These are phyloP conservation scores for Cladosporium cucumerinum DNA, from an alignment of 2,329 filamentous ascomycete species.

Conservation along the genomic window DNA sequence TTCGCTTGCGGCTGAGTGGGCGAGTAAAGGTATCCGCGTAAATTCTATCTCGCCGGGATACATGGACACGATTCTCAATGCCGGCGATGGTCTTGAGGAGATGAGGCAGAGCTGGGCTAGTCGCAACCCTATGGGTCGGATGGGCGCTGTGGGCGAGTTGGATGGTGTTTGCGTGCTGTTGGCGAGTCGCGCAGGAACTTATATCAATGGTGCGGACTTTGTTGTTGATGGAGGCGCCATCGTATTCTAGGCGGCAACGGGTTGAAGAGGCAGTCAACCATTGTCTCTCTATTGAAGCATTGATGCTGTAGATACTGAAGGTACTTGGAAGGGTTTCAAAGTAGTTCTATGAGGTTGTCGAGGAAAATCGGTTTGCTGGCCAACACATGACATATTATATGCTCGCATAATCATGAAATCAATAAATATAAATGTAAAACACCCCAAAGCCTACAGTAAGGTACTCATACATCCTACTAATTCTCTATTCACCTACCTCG, in stretches of 20 bases:
- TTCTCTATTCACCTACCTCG: not conserved
- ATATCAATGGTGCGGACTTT: slow-evolving; percentile 39
- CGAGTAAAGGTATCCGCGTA: slow-evolving; percentile 64
- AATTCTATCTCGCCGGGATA: slow-evolving; percentile 72
- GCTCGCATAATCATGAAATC: not conserved
- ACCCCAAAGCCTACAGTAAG: not conserved
- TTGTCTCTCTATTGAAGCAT: not conserved
- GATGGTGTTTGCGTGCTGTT: slow-evolving; percentile 39
- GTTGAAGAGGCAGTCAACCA: not conserved
- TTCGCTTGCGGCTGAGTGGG: slow-evolving; percentile 71
- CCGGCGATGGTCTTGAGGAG: slow-evolving; percentile 35
- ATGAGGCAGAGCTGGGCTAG: slow-evolving; percentile 34
- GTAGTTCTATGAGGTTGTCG: not conserved
- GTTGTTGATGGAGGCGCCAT: slow-evolving; percentile 36
- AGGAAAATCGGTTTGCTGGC: not conserved
- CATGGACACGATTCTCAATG: slow-evolving; percentile 72
- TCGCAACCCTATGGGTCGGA: slow-evolving; percentile 39
- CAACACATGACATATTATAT: not conserved
- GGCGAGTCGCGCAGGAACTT: slow-evolving; percentile 34
- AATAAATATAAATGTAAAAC: not conserved
- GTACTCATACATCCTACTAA: not conserved
- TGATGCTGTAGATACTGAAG: not conserved
- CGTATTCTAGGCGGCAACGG: slow-evolving; percentile 23
- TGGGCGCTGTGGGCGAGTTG: slow-evolving; percentile 38
- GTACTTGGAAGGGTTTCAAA: not conserved